Evolutionary conservation across 2,329 filamentous ascomycete species (phyloP), one percentile per base, ranked within the genome.

Genomic region (Colletotrichum navitas): DNA sequence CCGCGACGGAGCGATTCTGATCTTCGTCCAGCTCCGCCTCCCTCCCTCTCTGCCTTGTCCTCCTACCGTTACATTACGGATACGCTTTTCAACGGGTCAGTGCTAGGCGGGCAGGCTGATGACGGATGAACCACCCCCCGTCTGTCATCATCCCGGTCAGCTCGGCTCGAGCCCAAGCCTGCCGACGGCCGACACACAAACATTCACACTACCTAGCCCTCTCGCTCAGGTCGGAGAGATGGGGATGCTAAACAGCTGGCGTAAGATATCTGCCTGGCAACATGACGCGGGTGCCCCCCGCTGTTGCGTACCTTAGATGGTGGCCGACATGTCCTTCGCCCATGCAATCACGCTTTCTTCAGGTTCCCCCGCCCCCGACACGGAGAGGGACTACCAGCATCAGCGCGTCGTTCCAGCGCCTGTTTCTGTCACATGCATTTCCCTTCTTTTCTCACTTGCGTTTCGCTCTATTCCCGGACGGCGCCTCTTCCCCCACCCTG

Each of bases 131-230:
- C 68, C 51, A 59, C 5, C 43, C 43, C 43, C 43, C 45, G 10
- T 47, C 45, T 65, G 68, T 71, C 68, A 68, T 68, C 68, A 71
- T 71, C 68, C 68, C 54, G 52, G 68, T 49, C 65, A 68, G 68
- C 59, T 68, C 68, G 59, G 68, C 41, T 71, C 65, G 52, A 71
- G 52, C 52, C 59, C 60, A 68, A 68, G 52, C 45, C 18, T 68
- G 16, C 68, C 68, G 65, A 71, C 59, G 68, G 14, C 43, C 26
- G 29, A 51, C 26, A 62, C 43, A 51, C 45, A 63, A 11, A 56
- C 54, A 16, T 21, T 32, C 43, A 34, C 45, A 49, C 32, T 43
- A 16, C 14, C 14, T 43, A 3, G 14, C 2, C 5, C 14, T 41
- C 41, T 21, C 21, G 3, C 43, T 56, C 34, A 47, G 1, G 24